phyloP scores from a whole-genome alignment of 2,329 filamentous ascomycete genomes.

The Aspergillus novofumigatus region DNA sequence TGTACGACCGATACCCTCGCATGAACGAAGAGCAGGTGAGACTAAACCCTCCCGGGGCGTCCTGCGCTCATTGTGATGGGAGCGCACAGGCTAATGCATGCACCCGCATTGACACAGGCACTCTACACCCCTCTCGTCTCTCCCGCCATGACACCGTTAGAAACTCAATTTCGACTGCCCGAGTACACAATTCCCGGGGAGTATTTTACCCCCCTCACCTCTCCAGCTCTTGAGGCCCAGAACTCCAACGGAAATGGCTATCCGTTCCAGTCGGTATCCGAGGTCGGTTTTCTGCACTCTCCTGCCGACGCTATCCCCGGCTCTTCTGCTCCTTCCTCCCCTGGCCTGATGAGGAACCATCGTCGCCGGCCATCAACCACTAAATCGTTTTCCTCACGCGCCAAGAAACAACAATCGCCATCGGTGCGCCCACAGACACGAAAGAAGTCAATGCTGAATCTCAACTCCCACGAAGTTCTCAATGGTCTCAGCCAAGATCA shows the following conservation, averaged over 20 bases:
- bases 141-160: constrained; percentile 48
- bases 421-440: constrained; percentile 40
- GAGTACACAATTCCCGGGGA: constrained; percentile 47
- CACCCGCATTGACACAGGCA: constrained; percentile 28
- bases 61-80: not conserved
- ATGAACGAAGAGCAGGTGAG: constrained; percentile 43
- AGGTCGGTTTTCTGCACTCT: constrained; percentile 40
- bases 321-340: constrained; percentile 30
- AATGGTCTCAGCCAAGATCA: constrained; percentile 36
- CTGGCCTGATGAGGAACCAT: constrained; percentile 34
- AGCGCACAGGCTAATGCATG: constrained; percentile 13
- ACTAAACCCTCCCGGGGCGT: not conserved
- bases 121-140: constrained; percentile 49
- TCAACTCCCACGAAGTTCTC: constrained; percentile 32
- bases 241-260: constrained; percentile 33
- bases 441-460: constrained; percentile 28
- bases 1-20: constrained; percentile 44
- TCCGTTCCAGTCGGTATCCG: constrained; percentile 33
- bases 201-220: constrained; percentile 49
- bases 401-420: constrained; percentile 42
- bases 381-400: constrained; percentile 30
- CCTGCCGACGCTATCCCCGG: constrained; percentile 36
- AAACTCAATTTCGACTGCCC: constrained; percentile 44
- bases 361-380: constrained; percentile 36
- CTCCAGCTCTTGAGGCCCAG: constrained; percentile 48